Percentiles rank a stretch among this genome's conserved stretches.
Conservation (phyloP, 768 basidiomycete species). For the Cystobasidium onofrii region DNA sequence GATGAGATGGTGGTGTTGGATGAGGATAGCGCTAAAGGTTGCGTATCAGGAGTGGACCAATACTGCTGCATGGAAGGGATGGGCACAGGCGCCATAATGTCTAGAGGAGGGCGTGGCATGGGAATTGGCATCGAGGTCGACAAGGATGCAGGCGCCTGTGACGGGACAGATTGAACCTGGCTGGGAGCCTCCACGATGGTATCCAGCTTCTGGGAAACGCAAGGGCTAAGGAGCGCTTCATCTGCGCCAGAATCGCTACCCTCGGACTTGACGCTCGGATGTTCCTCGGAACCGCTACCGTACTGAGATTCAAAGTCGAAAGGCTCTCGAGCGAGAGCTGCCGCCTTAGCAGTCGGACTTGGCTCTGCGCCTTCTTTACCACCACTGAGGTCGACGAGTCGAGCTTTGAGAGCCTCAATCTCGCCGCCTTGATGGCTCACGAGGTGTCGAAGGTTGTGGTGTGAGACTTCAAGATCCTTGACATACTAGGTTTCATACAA, state of each 20-base stretch:
- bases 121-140: too few species aligned
- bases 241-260: neutral
- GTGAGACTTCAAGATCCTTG: conserved; percentile 1
- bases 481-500: too few species aligned
- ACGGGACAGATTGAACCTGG: neutral
- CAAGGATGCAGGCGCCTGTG: too few species aligned
- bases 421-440: neutral
- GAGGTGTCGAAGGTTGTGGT: conserved; percentile 4
- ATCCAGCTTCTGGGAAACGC: too few species aligned
- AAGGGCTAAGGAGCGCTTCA: neutral
- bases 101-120: too few species aligned
- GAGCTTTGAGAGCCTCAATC: neutral
- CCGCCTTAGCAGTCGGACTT: neutral
- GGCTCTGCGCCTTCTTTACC: neutral
- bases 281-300: neutral
- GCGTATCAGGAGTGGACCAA: neutral
- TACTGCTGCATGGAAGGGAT: neutral
- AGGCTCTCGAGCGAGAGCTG: neutral
- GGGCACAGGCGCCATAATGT: neutral
- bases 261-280: neutral
- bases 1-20: neutral
- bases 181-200: neutral
- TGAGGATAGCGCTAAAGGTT: neutral
- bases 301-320: neutral
- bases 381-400: neutral